phyloP scores from a whole-genome alignment of 2,329 filamentous ascomycete species.

The Daldinia eschscholtzii region DNA sequence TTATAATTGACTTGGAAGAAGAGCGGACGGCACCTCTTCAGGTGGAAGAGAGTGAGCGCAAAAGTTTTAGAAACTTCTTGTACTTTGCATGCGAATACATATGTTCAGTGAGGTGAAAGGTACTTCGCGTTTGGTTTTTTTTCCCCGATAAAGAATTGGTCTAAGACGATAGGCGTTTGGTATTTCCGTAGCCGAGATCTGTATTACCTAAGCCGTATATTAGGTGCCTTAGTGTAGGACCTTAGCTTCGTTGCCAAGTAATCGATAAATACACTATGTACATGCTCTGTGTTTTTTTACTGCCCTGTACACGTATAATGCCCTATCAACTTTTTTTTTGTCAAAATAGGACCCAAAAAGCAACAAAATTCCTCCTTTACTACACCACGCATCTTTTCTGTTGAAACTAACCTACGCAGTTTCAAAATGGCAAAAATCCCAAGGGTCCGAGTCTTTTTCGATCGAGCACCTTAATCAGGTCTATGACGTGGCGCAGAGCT shows the following conservation, averaged over 20 bases:
- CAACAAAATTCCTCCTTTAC: slow-evolving; percentile 31
- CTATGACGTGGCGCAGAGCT: not conserved
- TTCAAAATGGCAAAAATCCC: slow-evolving; percentile 20
- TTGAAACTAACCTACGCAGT: slow-evolving; percentile 19
- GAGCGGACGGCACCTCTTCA: not conserved
- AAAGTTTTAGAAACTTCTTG: slow-evolving; percentile 14
- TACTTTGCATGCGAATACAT: slow-evolving; percentile 24
- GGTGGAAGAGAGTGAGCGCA: slow-evolving; percentile 1
- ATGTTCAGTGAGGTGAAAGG: slow-evolving; percentile 12
- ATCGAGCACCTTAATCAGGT: not conserved
- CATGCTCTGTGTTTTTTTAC: not conserved
- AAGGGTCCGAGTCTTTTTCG: not conserved
- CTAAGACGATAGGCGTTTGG: slow-evolving; percentile 33
- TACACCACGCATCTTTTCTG: slow-evolving; percentile 26
- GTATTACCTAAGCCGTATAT: not conserved
- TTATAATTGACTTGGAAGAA: not conserved
- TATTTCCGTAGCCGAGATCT: slow-evolving; percentile 35
- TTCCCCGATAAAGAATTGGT: slow-evolving; percentile 28
- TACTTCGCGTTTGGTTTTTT: slow-evolving; percentile 37
- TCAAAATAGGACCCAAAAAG: slow-evolving; percentile 16
- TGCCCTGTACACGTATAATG: not conserved
- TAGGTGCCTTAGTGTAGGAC: not conserved
- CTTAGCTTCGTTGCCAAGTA: no score
- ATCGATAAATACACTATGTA: no score
- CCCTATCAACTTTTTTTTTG: slow-evolving; percentile 20